Percentiles rank a stretch among this genome's conserved stretches.
Evolutionary conservation across 768 basidiomycete genomes (phyloP).

Genomic region (Serendipita sp.): DNA sequence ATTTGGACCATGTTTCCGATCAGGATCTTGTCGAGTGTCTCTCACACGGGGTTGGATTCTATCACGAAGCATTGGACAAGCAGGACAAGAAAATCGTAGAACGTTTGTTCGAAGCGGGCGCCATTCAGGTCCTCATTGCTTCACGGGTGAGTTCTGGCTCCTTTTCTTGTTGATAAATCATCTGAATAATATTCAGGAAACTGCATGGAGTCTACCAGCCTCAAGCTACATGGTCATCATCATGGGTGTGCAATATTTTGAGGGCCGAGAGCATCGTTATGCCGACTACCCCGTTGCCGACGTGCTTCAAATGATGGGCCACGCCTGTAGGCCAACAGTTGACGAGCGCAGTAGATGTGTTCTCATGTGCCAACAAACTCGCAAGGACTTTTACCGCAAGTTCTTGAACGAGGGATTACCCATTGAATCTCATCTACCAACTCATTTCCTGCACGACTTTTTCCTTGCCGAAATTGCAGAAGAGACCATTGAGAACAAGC

Average conservation of each 20-base stretch:
- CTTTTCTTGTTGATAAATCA: too few species aligned
- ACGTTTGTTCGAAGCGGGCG: conserved; percentile 81
- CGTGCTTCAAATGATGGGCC: conserved; percentile 97
- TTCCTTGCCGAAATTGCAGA: conserved; percentile 98
- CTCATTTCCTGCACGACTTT: conserved; percentile 84
- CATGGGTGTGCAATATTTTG: conserved; percentile 96
- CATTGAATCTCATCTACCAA: conserved; percentile 88
- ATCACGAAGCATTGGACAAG: conserved; percentile 82
- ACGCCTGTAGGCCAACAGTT: conserved; percentile 80
- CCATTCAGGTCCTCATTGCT: conserved; percentile 86
- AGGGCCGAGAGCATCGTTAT: conserved; percentile 96
- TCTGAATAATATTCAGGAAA: conserved; percentile 44
- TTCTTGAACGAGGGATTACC: conserved; percentile 95
- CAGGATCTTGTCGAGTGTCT: conserved; percentile 59
- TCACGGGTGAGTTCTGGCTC: conserved; percentile 78
- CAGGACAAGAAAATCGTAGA: conserved; percentile 93
- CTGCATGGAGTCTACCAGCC: conserved; percentile 89
- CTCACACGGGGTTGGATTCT: conserved; percentile 85
- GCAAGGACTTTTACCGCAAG: conserved; percentile 99
- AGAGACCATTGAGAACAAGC: conserved; percentile 98
- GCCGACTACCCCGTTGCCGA: conserved; percentile 98
- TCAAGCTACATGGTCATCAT: conserved; percentile 96
- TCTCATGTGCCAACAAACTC: conserved; percentile 91
- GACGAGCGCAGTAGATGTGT: conserved; percentile 89
- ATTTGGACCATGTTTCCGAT: conserved; percentile 75